A percentile compares a stretch with the other conserved stretches of the same genome.
These are phyloP conservation scores for Globisporangium spiculum DNA, from an alignment of 352 stramenopile species.

Conservation along the genomic window DNA sequence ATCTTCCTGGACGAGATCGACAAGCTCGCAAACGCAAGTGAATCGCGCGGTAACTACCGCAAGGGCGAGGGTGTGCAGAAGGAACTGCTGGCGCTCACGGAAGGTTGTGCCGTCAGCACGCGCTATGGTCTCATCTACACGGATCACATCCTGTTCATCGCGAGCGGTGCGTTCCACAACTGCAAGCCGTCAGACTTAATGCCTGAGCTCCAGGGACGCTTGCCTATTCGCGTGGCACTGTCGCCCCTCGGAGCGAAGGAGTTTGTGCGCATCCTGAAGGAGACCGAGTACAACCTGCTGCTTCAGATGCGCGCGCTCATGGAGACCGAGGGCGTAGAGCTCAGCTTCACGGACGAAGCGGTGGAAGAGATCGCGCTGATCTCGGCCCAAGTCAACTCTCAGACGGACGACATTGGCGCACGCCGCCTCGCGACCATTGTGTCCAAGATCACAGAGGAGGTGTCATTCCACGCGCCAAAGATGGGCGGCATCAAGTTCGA, in stretches of 20 bases:
- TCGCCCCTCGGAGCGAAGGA: conserved; percentile 96
- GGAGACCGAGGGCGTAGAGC: conserved; percentile 92
- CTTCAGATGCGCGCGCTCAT: conserved; percentile 96
- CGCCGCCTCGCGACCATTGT: conserved; percentile 95
- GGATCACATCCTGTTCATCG: conserved; percentile 99
- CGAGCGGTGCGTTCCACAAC: conserved; percentile 94
- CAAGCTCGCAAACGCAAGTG: conserved; percentile 93
- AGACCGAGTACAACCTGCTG: conserved; percentile 95
- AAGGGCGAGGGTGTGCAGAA: conserved; percentile 98
- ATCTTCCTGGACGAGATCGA: conserved; percentile 99
- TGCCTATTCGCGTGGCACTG: conserved; percentile 98
- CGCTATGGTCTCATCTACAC: conserved; percentile 96
- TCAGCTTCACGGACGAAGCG: conserved; percentile 95
- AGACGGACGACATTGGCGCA: conserved; percentile 98
- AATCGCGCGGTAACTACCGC: conserved; percentile 85
- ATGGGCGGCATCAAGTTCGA: conserved; percentile 78
- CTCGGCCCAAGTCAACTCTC: conserved; percentile 92
- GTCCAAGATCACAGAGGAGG: conserved; percentile 97
- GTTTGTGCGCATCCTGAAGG: conserved; percentile 97
- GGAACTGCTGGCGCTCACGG: conserved; percentile 97
- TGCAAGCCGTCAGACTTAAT: conserved; percentile 98
- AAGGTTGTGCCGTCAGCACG: conserved; percentile 95
- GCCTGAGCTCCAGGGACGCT: conserved; percentile 95
- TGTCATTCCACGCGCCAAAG: conserved; percentile 96
- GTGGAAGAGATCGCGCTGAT: conserved; percentile 96